Conservation (phyloP, 2,329 filamentous ascomycete genomes). For the Gaeumannomyces tritici region DNA sequence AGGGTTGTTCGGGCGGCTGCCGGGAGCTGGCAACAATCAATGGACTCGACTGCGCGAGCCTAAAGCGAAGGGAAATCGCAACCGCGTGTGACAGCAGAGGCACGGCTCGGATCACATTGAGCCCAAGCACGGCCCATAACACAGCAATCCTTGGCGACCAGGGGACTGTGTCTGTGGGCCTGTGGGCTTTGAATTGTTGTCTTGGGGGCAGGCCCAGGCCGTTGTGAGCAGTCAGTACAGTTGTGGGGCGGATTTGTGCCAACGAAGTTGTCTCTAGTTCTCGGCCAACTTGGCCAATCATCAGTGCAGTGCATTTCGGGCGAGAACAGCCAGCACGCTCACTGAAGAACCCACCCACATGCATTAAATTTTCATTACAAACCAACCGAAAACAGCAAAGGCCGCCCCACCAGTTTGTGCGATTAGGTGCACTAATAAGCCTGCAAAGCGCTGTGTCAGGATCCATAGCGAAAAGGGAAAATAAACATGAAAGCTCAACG, state of each 20-base stretch:
- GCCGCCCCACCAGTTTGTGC: not conserved
- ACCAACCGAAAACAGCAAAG: not conserved
- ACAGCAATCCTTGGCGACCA: not conserved
- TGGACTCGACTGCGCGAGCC: not conserved
- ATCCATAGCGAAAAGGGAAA: no score
- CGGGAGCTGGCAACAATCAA: not conserved
- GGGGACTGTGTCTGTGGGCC: no score
- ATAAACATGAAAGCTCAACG: not conserved
- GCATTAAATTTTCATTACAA: not conserved
- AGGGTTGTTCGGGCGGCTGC: not conserved
- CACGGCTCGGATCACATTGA: not conserved
- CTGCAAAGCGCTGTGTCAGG: not conserved
- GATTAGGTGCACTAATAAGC: not conserved
- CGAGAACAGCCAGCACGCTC: not conserved
- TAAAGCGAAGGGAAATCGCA: not conserved
- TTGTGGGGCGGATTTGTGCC: not conserved
- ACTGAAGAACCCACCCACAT: not conserved
- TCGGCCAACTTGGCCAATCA: no score
- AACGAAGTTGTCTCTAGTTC: no score
- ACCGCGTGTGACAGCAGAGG: not conserved
- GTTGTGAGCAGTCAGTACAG: no score
- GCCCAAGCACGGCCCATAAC: not conserved
- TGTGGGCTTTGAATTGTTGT: not conserved
- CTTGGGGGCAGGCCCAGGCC: no score
- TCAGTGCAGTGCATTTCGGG: not conserved